Percentiles rank a stretch among this genome's conserved stretches.
Conservation (phyloP, 2,329 filamentous ascomycete genomes). For the Diaporthe helianthi region DNA sequence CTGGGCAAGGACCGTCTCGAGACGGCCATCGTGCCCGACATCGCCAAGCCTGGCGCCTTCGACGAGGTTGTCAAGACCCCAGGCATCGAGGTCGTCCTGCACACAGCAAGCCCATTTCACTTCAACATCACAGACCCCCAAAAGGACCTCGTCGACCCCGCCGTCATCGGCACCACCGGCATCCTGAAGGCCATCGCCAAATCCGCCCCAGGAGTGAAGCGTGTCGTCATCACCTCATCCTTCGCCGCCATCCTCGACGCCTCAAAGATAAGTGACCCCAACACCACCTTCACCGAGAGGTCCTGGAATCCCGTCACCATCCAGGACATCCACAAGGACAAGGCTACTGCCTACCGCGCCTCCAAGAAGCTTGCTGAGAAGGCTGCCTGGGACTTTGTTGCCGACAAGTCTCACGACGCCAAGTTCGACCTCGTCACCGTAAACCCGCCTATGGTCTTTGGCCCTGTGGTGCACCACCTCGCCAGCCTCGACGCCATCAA, state of each 20-base stretch:
- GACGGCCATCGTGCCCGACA: constrained; percentile 75
- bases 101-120: constrained; percentile 68
- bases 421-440: constrained; percentile 60
- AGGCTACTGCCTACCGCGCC: constrained; percentile 57
- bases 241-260: constrained; percentile 60
- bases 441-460: constrained; percentile 62
- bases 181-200: constrained; percentile 74
- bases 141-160: constrained; percentile 64
- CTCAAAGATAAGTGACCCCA: constrained; percentile 46
- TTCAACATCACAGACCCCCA: constrained; percentile 58
- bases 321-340: constrained; percentile 49
- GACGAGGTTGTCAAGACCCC: constrained; percentile 63
- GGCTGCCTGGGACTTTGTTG: constrained; percentile 60
- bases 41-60: constrained; percentile 77
- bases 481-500: constrained; percentile 55
- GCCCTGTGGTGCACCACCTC: constrained; percentile 58
- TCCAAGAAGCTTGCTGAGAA: constrained; percentile 62
- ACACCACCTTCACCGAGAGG: constrained; percentile 52
- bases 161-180: constrained; percentile 67
- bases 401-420: constrained; percentile 46
- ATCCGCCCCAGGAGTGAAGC: constrained; percentile 66
- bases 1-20: constrained; percentile 51
- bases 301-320: constrained; percentile 62
- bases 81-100: constrained; percentile 62
- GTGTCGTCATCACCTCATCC: constrained; percentile 69